These are phyloP conservation scores for Coemansia sp. DNA, from an alignment of 192 early-diverging fungal genomes.

Conservation along the genomic window DNA sequence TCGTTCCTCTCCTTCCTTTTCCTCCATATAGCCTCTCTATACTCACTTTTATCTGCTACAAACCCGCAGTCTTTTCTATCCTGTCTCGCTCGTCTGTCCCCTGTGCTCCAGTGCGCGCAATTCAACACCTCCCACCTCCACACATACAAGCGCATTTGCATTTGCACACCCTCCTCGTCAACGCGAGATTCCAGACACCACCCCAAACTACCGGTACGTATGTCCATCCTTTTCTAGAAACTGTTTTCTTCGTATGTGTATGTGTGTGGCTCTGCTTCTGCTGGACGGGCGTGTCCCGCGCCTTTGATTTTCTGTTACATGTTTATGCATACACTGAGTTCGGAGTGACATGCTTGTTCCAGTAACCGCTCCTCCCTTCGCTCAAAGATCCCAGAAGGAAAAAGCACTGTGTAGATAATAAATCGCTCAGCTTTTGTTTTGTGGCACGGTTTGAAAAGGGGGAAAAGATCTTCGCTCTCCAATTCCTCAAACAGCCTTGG, in stretches of 20 bases:
- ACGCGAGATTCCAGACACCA: slow-evolving; percentile 10
- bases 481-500: not conserved
- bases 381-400: too few species aligned
- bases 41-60: not conserved
- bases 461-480: not conserved
- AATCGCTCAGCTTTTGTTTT: not conserved
- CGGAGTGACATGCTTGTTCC: too few species aligned
- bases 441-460: not conserved
- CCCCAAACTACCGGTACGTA: slow-evolving; percentile 17
- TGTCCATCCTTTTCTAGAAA: not conserved
- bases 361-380: not conserved
- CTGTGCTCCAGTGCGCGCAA: not conserved
- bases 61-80: not conserved
- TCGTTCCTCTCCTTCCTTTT: not conserved
- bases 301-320: too few species aligned
- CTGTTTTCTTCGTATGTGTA: too few species aligned
- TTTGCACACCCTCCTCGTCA: not conserved
- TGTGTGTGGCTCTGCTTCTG: too few species aligned
- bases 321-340: too few species aligned
- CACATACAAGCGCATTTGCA: not conserved
- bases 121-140: not conserved
- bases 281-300: too few species aligned
- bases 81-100: not conserved
- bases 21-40: not conserved
- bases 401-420: not conserved